Conservation (phyloP, 371 early-diverging fungal species). For the Lichtheimia hyalospora region DNA sequence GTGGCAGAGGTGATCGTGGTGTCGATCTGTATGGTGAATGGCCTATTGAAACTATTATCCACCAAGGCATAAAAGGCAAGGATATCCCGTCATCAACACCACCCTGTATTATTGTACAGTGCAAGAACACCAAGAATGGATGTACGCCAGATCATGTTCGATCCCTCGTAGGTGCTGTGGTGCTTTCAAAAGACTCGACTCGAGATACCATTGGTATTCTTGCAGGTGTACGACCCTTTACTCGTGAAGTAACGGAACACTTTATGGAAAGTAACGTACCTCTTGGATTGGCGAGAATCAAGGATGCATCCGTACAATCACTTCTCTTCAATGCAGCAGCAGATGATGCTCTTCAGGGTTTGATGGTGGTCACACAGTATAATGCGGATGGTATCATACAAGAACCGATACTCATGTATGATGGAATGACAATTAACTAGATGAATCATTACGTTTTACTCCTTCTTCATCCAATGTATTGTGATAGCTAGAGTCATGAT, state of each 20-base stretch:
- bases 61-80: not conserved
- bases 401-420: slow-evolving; percentile 5
- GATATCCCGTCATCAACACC: not conserved
- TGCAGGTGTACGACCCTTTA: slow-evolving; percentile 27
- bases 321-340: slow-evolving; percentile 38
- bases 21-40: slow-evolving; percentile 42
- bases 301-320: slow-evolving; percentile 23
- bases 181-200: not conserved
- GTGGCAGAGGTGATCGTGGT: slow-evolving; percentile 44
- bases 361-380: slow-evolving; percentile 17
- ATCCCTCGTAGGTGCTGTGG: slow-evolving; percentile 32
- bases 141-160: slow-evolving; percentile 46
- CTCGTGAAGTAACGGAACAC: slow-evolving; percentile 24
- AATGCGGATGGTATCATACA: slow-evolving; percentile 2
- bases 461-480: too few species aligned
- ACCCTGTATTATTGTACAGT: slow-evolving; percentile 24
- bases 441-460: not conserved
- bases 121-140: slow-evolving; percentile 40
- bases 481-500: too few species aligned
- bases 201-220: slow-evolving; percentile 29
- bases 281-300: slow-evolving; percentile 32
- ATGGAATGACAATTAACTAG: not conserved
- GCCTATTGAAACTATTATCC: slow-evolving; percentile 9
- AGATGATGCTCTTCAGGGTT: slow-evolving; percentile 13
- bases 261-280: slow-evolving; percentile 31